Evolutionary conservation across 2,329 filamentous ascomycete species (phyloP).

Genomic region (Claviceps africana): DNA sequence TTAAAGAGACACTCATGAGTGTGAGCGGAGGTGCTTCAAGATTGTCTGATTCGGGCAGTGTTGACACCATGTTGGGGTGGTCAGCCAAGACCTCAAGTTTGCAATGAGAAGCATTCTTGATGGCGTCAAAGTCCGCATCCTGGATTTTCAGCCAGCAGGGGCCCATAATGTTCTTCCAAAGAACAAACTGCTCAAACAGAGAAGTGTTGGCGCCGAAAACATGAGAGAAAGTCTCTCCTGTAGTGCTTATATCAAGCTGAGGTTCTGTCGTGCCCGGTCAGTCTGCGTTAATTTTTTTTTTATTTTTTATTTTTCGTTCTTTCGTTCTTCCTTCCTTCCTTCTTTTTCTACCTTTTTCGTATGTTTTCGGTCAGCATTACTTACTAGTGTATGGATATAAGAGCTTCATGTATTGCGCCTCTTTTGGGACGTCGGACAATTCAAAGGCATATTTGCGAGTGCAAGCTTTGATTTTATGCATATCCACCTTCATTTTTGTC

Average conservation of each 20-base stretch:
- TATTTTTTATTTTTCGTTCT: background rate
- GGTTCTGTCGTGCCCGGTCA: conserved; percentile 35
- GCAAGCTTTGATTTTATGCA: conserved; percentile 89
- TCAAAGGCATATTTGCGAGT: conserved; percentile 94
- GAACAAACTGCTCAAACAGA: conserved; percentile 92
- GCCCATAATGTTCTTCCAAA: conserved; percentile 98
- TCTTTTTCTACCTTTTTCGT: too few species aligned
- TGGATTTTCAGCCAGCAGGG: conserved; percentile 93
- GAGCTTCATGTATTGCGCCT: conserved; percentile 87
- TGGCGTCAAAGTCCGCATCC: conserved; percentile 64
- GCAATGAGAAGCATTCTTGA: conserved; percentile 93
- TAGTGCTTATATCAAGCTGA: conserved; percentile 52
- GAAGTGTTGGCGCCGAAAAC: conserved; percentile 89
- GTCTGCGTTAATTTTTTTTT: background rate
- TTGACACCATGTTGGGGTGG: conserved; percentile 62
- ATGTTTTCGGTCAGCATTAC: background rate
- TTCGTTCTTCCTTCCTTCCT: too few species aligned
- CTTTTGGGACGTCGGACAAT: conserved; percentile 69
- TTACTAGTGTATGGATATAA: conserved; percentile 80
- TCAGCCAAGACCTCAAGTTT: conserved; percentile 79
- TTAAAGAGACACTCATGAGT: conserved; percentile 85
- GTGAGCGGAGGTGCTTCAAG: conserved; percentile 77
- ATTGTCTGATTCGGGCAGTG: conserved; percentile 63
- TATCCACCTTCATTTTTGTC: conserved; percentile 69
- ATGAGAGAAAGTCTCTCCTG: conserved; percentile 82